Evolutionary conservation across 2,329 filamentous ascomycete species (phyloP), one percentile per base, ranked within the genome.

Genomic region (Gremmenia infestans): DNA sequence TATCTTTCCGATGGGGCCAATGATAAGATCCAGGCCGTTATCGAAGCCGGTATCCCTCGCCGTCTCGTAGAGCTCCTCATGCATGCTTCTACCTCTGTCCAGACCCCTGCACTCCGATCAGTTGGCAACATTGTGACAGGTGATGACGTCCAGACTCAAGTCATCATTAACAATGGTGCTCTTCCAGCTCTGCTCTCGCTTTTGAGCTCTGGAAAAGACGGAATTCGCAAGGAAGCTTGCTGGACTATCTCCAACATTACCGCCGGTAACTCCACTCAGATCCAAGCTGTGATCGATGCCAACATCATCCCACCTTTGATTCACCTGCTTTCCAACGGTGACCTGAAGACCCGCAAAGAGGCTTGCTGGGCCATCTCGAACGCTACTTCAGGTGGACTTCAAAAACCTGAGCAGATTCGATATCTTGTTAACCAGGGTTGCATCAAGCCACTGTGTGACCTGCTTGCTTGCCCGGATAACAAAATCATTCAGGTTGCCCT

Each of bases 171-270:
- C 83, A 96, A 92, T 68, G 93, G 94, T 59, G 87, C 94, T 64
- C 82, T 99, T 48, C 86, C 92, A 43, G 95, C 92, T 63, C 83
- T 99, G n/a, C 79, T 97, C 51, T 94, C 92, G 37, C 86, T 99
- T 17, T 79, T 99, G 61, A 93, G 92, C 80, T 97, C 93, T 37
- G 94, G 90, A 70, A 99, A 99, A 82, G 94, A 99, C 70, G 94
- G 94, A 25, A 99, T 99, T 65, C 91, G 94, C 64, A 99, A 99
- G 81, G 94, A 99, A 76, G 94, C 94, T 28, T 99, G 94, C 85
- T 99, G 94, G 94, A 99, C 94, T 50, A 99, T 99, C 67, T 97
- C 92, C 72, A 99, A 99, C 81, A 90, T 99, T 69, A 99, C 94
- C 35, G 94, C 94, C 58, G 94, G 94, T 60, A 99, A 99, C 80